Percentiles rank a stretch among this genome's conserved stretches.
Evolutionary conservation across 257 asterid genomes (phyloP).

Genomic region (Cynanchum wilfordii): DNA sequence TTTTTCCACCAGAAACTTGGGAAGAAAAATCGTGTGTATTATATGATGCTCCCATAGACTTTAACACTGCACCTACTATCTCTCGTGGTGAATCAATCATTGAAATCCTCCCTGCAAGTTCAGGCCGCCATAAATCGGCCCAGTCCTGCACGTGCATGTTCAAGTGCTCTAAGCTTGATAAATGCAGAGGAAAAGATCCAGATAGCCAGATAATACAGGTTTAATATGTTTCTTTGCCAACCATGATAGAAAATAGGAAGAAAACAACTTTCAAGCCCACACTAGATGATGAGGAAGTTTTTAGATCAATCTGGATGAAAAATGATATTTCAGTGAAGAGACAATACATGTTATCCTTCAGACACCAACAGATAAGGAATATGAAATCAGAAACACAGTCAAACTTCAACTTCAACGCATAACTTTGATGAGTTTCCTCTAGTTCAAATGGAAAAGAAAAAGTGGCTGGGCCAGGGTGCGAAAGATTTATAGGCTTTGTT

Average conservation of each 20-base stretch:
- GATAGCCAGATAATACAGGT: neutral
- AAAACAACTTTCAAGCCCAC: neutral
- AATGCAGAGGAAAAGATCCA: neutral
- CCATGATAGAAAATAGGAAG: too few relatives aligned
- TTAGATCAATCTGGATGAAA: neutral
- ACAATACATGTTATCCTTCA: neutral
- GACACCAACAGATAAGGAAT: neutral
- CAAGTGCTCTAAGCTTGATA: neutral
- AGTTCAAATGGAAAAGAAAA: neutral
- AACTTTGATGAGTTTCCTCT: neutral
- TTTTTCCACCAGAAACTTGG: constrained; percentile 72
- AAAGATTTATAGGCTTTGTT: neutral
- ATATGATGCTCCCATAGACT: constrained; percentile 86
- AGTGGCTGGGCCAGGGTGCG: neutral
- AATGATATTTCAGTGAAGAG: neutral
- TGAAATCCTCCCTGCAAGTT: constrained; percentile 82
- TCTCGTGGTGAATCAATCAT: constrained; percentile 94
- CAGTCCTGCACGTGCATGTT: constrained; percentile 59
- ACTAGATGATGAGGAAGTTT: neutral
- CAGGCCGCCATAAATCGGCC: constrained; percentile 96
- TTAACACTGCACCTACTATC: constrained; percentile 80
- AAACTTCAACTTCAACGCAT: neutral
- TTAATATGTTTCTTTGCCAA: neutral
- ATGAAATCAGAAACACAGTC: neutral
- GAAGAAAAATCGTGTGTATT: constrained; percentile 62